Evolutionary conservation across 768 basidiomycete genomes (phyloP), one percentile per base, ranked within the genome.

Genomic region (Lanmaoa rubissima): DNA sequence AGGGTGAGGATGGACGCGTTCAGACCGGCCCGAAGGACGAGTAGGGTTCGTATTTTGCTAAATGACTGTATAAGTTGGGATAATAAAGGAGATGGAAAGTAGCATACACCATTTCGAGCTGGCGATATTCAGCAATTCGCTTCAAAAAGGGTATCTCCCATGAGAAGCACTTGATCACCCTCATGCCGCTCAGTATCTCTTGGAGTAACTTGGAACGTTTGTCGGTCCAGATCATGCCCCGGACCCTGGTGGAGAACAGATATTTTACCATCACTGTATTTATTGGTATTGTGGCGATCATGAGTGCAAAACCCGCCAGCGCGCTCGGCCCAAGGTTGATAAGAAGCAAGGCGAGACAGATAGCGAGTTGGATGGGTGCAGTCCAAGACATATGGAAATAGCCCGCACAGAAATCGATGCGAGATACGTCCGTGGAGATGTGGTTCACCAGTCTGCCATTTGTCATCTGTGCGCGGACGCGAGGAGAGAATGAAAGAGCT

Each of bases 381-480:
- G 87, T 75, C 87, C 88, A 92, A 39, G 80, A 78, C 81, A 93
- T 86, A 62, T 92, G 90, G 71, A 92, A 88, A 74, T 86, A 90
- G 19, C 86, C 78, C 63, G 83, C 79, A 64, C 87, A 88, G 63
- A 94, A 97, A 68, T 98, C 94, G 67, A 98, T 90, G 21, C 94
- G 83, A 31, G 90, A 93, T 21, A 95, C 85, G 67, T 94, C 93
- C 1, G 90, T 92, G 6, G 91, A 93, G 58, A 98, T 95, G 74
- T 96, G 93, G 61, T 94, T 95, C 60, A 97, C 88, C 12, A 97
- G 81, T 67, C 89, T 89, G 21, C 94, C 95, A 65, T 92, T 97
- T 1, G 90, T 84, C 42, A 95, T 79, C 10, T 82, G 85, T 1
- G 86, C 85, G 8, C 95, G 83, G 7, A 92, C 84, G 41, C 91